Base-by-base conservation (phyloP, 2,329 filamentous ascomycete species). In the Chrysosporium keratinophilum region DNA sequence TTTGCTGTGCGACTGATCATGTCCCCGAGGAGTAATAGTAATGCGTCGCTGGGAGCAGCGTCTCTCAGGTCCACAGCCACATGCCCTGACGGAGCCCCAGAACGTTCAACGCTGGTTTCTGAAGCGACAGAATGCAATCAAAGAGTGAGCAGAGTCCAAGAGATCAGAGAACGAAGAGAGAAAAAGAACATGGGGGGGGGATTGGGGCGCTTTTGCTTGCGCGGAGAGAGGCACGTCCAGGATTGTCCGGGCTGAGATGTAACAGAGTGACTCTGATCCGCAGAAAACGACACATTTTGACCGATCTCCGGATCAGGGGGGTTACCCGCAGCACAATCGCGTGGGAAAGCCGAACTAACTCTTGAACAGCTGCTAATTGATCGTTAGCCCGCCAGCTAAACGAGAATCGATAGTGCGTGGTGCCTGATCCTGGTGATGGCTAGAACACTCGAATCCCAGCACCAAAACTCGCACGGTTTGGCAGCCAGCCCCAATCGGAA, bases 201-300 rank as follows among this genome's bases (percentile, higher is more conserved):
- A 37, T 5, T 19, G 14, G 40, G 28, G 23, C 11, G 10, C n/a
- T 37, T 12, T 37, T 37, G 35, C 35, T 5, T 12, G 35, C 35
- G n/a, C 23, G 48, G 12, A 17, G 14, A 40, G 12, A 40, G n/a
- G 47, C 17, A 20, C n/a, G 34, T 42, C 37, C 14, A 17, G 48
- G 48, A 50, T 39, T 69, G 68, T 59, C 70, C 69, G 14, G 69
- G 69, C 40, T 10, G 20, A 34, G 34, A 52, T 52, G 50, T 52
- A 52, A 46, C 50, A 52, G 50, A 52, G 33, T 52, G 50, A 52
- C 15, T 52, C 49, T 20, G 48, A 50, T 50, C 48, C 40, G 48
- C 46, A 41, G 19, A 11, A 28, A 39, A 15, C 28, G 14, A 20
- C 45, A 2, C 17, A 37, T 7, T 14, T 10, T 14, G 23, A 15